Base-by-base conservation (phyloP, 2,329 filamentous ascomycete species). In the Pseudopyrenochaeta lycopersici region DNA sequence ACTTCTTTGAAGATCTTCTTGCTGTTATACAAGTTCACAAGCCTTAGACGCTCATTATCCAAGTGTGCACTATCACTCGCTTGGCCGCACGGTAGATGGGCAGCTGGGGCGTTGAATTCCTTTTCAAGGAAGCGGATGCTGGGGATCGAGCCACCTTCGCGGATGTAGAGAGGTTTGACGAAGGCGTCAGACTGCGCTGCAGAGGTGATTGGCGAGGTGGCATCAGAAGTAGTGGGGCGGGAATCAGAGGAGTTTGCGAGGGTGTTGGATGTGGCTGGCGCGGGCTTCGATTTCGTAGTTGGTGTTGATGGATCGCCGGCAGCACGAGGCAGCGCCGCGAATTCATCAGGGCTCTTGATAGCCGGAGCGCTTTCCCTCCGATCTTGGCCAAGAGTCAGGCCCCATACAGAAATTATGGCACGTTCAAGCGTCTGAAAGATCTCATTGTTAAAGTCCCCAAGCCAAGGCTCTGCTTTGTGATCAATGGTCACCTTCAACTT, bases 91-190 rank as follows among this genome's bases (percentile, higher is more conserved):
- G 95, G 96, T 30, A 99, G 78, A 75, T 98, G 93, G 0, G 94
- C 94, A 0, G 95, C 94, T 0, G 93, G 92, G 0, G 95, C 95
- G 2, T 84, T 84, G 71, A 98, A 97, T 67, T 96, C 92, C 78
- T 97, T 97, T 75, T 98, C 94, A 32, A 98, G 73, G 71, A 98
- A 98, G 5, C 95, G 82, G 51, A 98, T 98, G 0, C 91, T 91
- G 0, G 95, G 95, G 63, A 99, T 99, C 0, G 90, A 96, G 4
- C 95, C 95, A 11, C 95, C 95, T 77, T 99, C 95, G 9, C 95
- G 86, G 63, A 99, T 99, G 73, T 96, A 98, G 3, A 99, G 81
- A 0, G 93, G 94, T 65, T 88, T 90, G 7, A 11, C 10, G 11
- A 39, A 39, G 4, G 20, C 39, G 7, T 41, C 30, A 18, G 20